A percentile compares a stretch with the other conserved stretches of the same genome.
Evolutionary conservation across 1,139 yeast species (phyloP).

Genomic region (Debaryomyces udenii): DNA sequence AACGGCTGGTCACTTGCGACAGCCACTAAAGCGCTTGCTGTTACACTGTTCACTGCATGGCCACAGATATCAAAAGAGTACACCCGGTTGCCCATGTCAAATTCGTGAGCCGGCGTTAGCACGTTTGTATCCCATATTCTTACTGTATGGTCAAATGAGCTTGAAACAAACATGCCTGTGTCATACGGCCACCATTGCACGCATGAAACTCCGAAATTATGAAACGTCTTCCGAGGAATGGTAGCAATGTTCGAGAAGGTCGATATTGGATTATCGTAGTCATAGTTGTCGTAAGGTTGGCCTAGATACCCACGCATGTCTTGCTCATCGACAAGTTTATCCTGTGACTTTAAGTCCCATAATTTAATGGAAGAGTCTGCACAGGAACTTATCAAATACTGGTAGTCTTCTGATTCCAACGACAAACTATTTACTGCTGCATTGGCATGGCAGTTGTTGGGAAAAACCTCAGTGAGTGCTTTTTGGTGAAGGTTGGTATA

Average conservation of each 20-base stretch:
- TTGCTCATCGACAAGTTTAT: slow-evolving; percentile 17
- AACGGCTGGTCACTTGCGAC: slow-evolving; percentile 73
- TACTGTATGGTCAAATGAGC: slow-evolving; percentile 77
- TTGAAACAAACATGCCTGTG: slow-evolving; percentile 80
- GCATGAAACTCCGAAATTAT: slow-evolving; percentile 71
- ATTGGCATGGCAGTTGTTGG: slow-evolving; percentile 39
- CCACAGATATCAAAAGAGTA: slow-evolving; percentile 55
- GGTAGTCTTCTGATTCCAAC: slow-evolving; percentile 54
- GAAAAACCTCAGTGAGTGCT: slow-evolving; percentile 34
- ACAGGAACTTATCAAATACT: slow-evolving; percentile 69
- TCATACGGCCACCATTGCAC: slow-evolving; percentile 91
- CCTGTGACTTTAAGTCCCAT: slow-evolving; percentile 50
- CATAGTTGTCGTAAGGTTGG: slow-evolving; percentile 21
- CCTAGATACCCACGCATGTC: not conserved
- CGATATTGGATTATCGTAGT: slow-evolving; percentile 31
- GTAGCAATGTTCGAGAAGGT: slow-evolving; percentile 36
- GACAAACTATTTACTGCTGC: slow-evolving; percentile 68
- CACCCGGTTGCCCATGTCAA: slow-evolving; percentile 55
- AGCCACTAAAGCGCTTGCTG: slow-evolving; percentile 61
- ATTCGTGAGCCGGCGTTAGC: slow-evolving; percentile 64
- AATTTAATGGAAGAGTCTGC: slow-evolving; percentile 73
- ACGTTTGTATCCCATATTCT: slow-evolving; percentile 82
- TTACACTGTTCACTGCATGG: slow-evolving; percentile 23
- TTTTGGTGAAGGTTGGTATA: slow-evolving; percentile 34
- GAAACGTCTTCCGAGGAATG: slow-evolving; percentile 59